Evolutionary conservation across 2,329 filamentous ascomycete species (phyloP), one percentile per base, ranked within the genome.

Genomic region (Hypoxylon sp.): DNA sequence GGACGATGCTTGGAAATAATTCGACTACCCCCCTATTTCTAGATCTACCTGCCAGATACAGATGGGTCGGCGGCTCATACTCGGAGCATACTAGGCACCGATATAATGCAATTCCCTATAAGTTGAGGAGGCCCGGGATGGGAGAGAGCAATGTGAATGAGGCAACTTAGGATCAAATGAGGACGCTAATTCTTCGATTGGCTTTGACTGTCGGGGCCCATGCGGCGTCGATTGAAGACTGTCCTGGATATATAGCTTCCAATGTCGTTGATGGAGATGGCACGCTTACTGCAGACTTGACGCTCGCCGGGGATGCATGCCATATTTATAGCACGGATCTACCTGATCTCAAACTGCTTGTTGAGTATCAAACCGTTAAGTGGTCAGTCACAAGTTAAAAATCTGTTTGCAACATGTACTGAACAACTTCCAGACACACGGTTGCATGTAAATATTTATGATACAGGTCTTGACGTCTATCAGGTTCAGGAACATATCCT

Each of bases 401-500:
- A 6, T 11, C 11, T 27, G 4, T 9, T 34, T 21, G 3, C 5
- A 30, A 8, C 37, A 11, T n/a, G 50, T 54, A 52, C 56, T 68
- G 21, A 69, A 29, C 30, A 3, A 25, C 46, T 4, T 32, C 11
- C 32, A 72, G 71, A 67, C 14, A 56, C 65, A 3, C 64, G 67
- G 19, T 43, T 73, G 16, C 69, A 70, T 43, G 69, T 72, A 5
- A 72, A 73, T 14, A 71, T 72, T 23, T 72, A 70, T 23, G 71
- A 72, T 59, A 63, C 70, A 8, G 69, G 43, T 8, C 63, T 69
- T 16, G 61, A 73, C 47, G 70, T 73, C 16, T 73, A 70, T 32
- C 69, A 73, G 39, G 65, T 73, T 9, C 70, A 72, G 39, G 71
- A 72, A 34, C 61, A 67, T n/a, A 67, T 72, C n/a, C 32, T 73